Evolutionary conservation across 106 monocot species (phyloP).

Genomic region (Acanthochlamys bracteata): DNA sequence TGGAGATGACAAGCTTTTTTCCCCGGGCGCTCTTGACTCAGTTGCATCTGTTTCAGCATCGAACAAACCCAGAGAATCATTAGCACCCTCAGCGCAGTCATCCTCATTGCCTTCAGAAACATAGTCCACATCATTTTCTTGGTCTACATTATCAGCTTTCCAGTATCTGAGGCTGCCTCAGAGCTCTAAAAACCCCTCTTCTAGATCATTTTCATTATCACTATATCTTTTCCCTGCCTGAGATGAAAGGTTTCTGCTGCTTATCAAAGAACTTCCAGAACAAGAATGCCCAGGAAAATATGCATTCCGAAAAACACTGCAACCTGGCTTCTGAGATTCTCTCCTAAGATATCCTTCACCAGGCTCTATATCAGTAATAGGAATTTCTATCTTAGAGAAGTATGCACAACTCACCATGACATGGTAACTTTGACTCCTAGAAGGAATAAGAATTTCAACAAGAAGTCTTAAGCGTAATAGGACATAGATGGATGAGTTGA

Average conservation of each 20-base stretch:
- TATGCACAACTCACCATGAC: constrained; percentile 7
- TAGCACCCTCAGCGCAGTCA: constrained; percentile 9
- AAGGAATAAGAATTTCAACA: not conserved
- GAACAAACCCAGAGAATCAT: constrained; percentile 14
- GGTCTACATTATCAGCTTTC: constrained; percentile 2
- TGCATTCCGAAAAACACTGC: not conserved
- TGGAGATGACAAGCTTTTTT: constrained; percentile 11
- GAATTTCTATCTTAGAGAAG: constrained; percentile 9
- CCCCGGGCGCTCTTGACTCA: constrained; percentile 6
- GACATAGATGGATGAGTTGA: too few species aligned
- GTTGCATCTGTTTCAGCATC: constrained; percentile 16
- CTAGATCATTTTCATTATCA: constrained; percentile 21
- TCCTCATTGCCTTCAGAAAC: constrained; percentile 14
- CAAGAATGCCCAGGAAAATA: constrained; percentile 6
- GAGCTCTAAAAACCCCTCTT: constrained; percentile 61
- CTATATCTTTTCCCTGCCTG: constrained; percentile 26
- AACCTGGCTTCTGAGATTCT: not conserved
- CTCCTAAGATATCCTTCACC: constrained; percentile 6
- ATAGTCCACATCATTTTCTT: constrained; percentile 11
- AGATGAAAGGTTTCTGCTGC: constrained; percentile 45
- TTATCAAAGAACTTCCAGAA: not conserved
- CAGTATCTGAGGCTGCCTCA: constrained; percentile 23
- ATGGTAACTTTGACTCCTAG: constrained; percentile 22
- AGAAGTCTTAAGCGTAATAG: not conserved
- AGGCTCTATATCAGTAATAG: constrained; percentile 3